Base-by-base conservation (phyloP, 495 filamentous ascomycete species). In the Penicillium canescens region DNA sequence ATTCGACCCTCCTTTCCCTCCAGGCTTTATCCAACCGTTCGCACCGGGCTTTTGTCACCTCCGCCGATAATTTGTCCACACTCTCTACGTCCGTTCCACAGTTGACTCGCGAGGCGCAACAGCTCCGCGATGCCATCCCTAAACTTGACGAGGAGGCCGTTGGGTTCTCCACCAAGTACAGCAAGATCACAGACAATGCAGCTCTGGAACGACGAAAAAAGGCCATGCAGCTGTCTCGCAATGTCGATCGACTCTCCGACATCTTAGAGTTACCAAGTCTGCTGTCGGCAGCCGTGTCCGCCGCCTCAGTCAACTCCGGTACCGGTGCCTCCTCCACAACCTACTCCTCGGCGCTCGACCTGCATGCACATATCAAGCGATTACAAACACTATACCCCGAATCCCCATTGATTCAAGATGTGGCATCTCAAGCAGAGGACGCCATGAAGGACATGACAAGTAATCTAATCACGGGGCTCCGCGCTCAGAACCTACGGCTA, bases 291-390 rank as follows among this genome's bases (percentile, higher is more conserved):
- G 78, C 88, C 20, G 88, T 93, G 20, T 82, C 85, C 13, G 81
- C 84, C 0, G 77, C 82, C 6, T 73, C 82, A 10, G 75, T 76
- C 34, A 73, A 65, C 56, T 75, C 77, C 1, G 72, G 74, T 24
- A 66, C 72, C 6, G 70, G 77, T 1, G 67, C 77, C 3, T 68
- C 76, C 11, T 86, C 83, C n/a, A 82, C 86, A 12, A 94, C 89
- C 56, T 96, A 96, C 71, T 88, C 93, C 3, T 89, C 90, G 0
- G 93, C 93, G 1, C 78, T 99, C 40, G 95, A 99, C 62, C 77
- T 98, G 4, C 86, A 96, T 65, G 86, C 88, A n/a, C 95, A 97
- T 71, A 96, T 97, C 67, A 89, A 90, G 52, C 82, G 95, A 14
- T 76, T 99, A 3, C 86, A 92, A 53, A 82, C 83, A 2, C 75